These are phyloP conservation scores for Leccinum pellstonianum DNA, from an alignment of 768 basidiomycete species.

Conservation along the genomic window DNA sequence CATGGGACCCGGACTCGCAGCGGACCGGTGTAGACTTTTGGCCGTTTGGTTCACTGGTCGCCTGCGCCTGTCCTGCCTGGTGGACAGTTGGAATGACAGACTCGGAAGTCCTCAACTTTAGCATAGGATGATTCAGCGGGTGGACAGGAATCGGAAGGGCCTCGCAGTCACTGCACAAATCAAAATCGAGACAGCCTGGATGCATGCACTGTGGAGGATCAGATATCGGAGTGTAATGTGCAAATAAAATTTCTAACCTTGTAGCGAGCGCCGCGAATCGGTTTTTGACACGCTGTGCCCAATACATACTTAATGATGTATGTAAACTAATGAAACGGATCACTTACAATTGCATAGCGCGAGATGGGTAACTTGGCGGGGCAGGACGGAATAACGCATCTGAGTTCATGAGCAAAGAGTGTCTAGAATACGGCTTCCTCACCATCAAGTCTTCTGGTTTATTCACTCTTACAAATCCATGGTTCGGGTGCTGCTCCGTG, in stretches of 20 bases:
- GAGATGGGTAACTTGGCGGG: conserved; percentile 39
- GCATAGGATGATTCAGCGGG: conserved; percentile 63
- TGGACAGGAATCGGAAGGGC: conserved; percentile 77
- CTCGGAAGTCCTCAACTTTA: conserved; percentile 65
- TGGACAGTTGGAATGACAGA: conserved; percentile 41
- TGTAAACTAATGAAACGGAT: not conserved
- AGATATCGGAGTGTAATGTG: not conserved
- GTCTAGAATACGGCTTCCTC: conserved; percentile 20
- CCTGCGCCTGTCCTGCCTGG: conserved; percentile 21
- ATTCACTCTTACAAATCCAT: conserved; percentile 66
- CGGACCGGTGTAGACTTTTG: not conserved
- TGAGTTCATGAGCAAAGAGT: conserved; percentile 12
- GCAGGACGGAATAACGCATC: conserved; percentile 29
- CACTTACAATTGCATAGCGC: conserved; percentile 58
- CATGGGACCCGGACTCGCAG: not conserved
- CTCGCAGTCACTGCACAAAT: conserved; percentile 78
- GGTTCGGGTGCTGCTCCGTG: conserved; percentile 69
- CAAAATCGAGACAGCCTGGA: conserved; percentile 72
- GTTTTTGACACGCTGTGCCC: conserved; percentile 42
- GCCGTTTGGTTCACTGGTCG: not conserved
- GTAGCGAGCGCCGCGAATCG: conserved; percentile 64
- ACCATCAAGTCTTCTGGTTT: conserved; percentile 59
- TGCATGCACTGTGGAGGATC: conserved; percentile 70
- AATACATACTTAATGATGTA: not conserved
- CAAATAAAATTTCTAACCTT: conserved; percentile 47